Evolutionary conservation across 164 flowering plant species (phyloP).

Genomic region (Annona cherimola): DNA sequence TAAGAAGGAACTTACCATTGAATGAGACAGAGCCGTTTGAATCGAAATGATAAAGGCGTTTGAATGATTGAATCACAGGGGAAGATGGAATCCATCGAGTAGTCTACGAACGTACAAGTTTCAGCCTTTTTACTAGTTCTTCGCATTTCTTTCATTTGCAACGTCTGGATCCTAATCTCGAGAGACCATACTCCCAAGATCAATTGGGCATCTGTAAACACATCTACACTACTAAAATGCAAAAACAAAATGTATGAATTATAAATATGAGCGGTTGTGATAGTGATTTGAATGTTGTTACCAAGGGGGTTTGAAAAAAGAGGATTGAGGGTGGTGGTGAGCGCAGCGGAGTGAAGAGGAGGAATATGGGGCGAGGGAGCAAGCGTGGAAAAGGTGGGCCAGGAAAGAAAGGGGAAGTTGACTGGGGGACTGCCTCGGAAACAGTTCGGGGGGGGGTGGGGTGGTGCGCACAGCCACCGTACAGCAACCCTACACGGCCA

Average conservation of each 20-base stretch:
- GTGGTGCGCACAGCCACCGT: not conserved
- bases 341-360: not conserved
- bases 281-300: too few species aligned
- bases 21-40: conserved; percentile 6
- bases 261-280: too few species aligned
- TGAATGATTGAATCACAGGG: conserved; percentile 12
- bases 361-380: not conserved
- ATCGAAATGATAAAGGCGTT: conserved; percentile 23
- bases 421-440: conserved; percentile 2
- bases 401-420: not conserved
- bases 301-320: too few species aligned
- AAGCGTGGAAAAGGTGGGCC: not conserved
- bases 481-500: conserved; percentile 1
- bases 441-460: not conserved
- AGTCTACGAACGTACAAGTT: not conserved
- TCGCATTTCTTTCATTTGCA: not conserved
- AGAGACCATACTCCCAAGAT: too few species aligned
- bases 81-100: conserved; percentile 1
- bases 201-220: too few species aligned
- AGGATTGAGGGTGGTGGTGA: too few species aligned
- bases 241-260: too few species aligned
- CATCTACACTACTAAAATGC: too few species aligned
- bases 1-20: too few species aligned
- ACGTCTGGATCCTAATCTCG: not conserved
- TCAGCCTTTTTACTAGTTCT: not conserved